A percentile compares a stretch with the other conserved stretches of the same genome.
Evolutionary conservation across 2,329 filamentous ascomycete species (phyloP).

Genomic region (Neopestalotiopsis rosae): DNA sequence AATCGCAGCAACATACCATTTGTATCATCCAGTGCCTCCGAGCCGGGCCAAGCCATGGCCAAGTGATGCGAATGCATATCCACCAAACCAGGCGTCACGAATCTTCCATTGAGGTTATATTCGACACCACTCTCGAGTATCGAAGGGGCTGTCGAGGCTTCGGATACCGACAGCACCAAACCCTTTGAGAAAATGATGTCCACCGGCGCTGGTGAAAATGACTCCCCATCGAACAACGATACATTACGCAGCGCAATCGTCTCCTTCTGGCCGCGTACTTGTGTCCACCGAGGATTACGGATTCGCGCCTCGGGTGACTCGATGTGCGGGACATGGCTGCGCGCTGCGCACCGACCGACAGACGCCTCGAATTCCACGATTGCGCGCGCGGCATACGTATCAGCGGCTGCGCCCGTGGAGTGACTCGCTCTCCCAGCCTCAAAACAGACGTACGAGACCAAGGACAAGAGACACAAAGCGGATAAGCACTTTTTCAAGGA

Average conservation of each 20-base stretch:
- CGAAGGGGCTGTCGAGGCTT: conserved; percentile 22
- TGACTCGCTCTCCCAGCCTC: neutral
- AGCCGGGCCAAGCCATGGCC: conserved; percentile 38
- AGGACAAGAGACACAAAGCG: conserved; percentile 1
- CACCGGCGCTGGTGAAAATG: conserved; percentile 35
- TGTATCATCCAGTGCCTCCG: conserved; percentile 37
- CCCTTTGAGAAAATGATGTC: conserved; percentile 46
- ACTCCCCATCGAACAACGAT: conserved; percentile 49
- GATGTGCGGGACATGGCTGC: conserved; percentile 8
- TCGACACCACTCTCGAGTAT: conserved; percentile 24
- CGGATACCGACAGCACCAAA: conserved; percentile 38
- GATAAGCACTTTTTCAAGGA: conserved; percentile 9
- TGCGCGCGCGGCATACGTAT: neutral
- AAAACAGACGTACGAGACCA: conserved; percentile 14
- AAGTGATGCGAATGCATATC: conserved; percentile 53
- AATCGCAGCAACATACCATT: conserved; percentile 29
- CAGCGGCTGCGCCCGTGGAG: neutral
- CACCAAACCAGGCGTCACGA: conserved; percentile 49
- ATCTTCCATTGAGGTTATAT: conserved; percentile 41
- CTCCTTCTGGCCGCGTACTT: conserved; percentile 41
- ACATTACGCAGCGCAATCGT: conserved; percentile 45
- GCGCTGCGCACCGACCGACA: conserved; percentile 12
- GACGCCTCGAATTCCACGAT: conserved; percentile 11
- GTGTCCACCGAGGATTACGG: conserved; percentile 48
- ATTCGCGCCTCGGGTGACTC: conserved; percentile 12